phyloP scores from a whole-genome alignment of 495 filamentous ascomycete genomes.

The Achaetomiella virescens region DNA sequence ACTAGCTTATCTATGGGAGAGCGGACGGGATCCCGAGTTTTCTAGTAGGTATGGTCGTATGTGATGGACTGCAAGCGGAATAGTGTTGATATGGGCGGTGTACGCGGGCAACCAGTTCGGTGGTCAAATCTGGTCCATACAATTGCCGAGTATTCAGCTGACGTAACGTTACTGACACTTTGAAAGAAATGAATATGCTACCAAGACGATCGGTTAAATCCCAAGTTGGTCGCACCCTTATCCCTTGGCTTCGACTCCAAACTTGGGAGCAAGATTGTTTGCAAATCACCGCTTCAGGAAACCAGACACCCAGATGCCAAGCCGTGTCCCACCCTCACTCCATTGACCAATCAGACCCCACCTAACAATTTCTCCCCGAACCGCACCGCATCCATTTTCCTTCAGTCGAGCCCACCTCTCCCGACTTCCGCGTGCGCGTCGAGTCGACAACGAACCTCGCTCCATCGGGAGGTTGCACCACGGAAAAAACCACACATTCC shows the following conservation, averaged over 20 bases:
- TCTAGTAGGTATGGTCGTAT: too few species aligned
- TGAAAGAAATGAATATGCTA: too few species aligned
- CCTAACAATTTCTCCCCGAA: slow-evolving; percentile 17
- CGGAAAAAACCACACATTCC: neutral
- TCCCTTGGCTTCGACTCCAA: too few species aligned
- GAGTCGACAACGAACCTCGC: slow-evolving; percentile 1
- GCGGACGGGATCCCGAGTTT: slow-evolving; percentile 1
- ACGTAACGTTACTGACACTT: too few species aligned
- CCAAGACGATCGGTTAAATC: too few species aligned
- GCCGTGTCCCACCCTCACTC: neutral
- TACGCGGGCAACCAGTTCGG: too few species aligned
- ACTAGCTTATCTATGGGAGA: slow-evolving; percentile 36
- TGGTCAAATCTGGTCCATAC: too few species aligned
- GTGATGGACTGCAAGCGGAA: too few species aligned
- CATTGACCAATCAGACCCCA: slow-evolving; percentile 19
- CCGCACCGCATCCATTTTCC: slow-evolving; percentile 11
- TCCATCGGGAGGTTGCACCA: neutral
- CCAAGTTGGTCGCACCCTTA: too few species aligned
- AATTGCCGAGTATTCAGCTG: too few species aligned
- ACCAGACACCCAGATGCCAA: neutral
- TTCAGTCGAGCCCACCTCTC: neutral
- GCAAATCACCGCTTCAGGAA: neutral
- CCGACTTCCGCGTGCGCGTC: slow-evolving; percentile 2
- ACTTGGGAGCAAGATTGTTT: too few species aligned
- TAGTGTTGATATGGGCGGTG: too few species aligned